A percentile compares a stretch with the other conserved stretches of the same genome.
phyloP scores from a whole-genome alignment of 371 early-diverging fungal species.

The Coemansia sp. region DNA sequence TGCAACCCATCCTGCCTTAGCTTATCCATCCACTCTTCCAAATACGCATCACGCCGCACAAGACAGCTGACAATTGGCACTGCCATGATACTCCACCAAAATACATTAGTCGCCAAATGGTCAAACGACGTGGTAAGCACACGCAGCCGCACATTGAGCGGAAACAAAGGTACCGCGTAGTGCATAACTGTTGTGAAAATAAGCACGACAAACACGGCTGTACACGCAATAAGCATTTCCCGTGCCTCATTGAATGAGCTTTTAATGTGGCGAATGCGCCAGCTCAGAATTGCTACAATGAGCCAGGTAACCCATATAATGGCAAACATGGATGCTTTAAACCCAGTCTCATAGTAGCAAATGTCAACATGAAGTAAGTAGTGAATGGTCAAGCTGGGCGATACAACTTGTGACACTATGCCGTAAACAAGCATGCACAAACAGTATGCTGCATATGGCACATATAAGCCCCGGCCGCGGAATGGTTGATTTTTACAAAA shows the following conservation, averaged over 20 bases:
- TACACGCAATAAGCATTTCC: conserved; percentile 21
- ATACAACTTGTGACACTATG: conserved; percentile 10
- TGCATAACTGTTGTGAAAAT: conserved; percentile 21
- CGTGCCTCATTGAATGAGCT: conserved; percentile 47
- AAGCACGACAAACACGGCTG: conserved; percentile 15
- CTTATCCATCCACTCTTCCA: conserved; percentile 23
- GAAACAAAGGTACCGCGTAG: conserved; percentile 15
- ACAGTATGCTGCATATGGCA: conserved; percentile 5
- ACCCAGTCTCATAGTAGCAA: conserved; percentile 13
- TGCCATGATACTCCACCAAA: conserved; percentile 45
- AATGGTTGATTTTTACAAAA: conserved; percentile 24
- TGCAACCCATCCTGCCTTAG: conserved; percentile 39
- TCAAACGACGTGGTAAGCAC: conserved; percentile 20
- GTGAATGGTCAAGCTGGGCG: background rate
- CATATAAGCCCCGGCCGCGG: conserved; percentile 20
- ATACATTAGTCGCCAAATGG: conserved; percentile 23
- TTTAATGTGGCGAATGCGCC: conserved; percentile 45
- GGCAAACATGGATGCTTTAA: conserved; percentile 25
- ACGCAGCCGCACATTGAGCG: conserved; percentile 13
- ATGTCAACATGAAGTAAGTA: conserved; percentile 20
- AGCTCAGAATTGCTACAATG: conserved; percentile 12
- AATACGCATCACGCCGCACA: conserved; percentile 16
- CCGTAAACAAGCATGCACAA: conserved; percentile 11
- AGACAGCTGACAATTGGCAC: conserved; percentile 24
- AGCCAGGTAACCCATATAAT: conserved; percentile 33